These are phyloP conservation scores for Suillus subalutaceus DNA, from an alignment of 768 basidiomycete genomes.

Conservation along the genomic window DNA sequence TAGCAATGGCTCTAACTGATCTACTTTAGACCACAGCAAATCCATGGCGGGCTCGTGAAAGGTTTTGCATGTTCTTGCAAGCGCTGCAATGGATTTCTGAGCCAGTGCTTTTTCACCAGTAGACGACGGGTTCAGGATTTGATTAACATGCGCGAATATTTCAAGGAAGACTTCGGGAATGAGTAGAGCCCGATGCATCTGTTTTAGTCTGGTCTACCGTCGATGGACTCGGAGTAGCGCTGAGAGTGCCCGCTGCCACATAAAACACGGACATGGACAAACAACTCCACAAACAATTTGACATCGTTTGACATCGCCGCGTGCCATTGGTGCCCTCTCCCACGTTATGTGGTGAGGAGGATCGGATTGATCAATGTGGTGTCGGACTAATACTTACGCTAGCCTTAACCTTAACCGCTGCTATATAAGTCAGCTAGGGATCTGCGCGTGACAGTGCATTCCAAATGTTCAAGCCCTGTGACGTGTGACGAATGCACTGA, in stretches of 20 bases:
- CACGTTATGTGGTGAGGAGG: neutral
- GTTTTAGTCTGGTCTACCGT: neutral
- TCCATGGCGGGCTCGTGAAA: neutral
- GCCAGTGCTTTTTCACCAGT: neutral
- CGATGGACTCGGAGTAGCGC: neutral
- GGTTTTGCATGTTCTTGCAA: neutral
- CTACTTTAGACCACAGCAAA: neutral
- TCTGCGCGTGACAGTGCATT: neutral
- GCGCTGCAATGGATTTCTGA: slow-evolving; percentile 1
- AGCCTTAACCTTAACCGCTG: too few species aligned
- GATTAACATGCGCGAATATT: neutral
- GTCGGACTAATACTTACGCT: neutral
- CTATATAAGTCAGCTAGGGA: neutral
- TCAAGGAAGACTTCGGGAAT: neutral
- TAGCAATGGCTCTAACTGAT: neutral
- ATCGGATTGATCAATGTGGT: neutral
- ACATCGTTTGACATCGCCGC: neutral
- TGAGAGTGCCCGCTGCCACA: neutral
- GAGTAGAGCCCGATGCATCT: neutral
- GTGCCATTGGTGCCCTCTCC: neutral
- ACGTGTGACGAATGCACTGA: neutral
- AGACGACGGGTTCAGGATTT: neutral
- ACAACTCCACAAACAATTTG: neutral
- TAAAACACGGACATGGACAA: neutral
- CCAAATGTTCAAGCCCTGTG: neutral